Percentiles rank a stretch among this genome's conserved stretches.
These are phyloP conservation scores for Trifolium fragiferum DNA, from an alignment of 306 rosid species.

Conservation along the genomic window DNA sequence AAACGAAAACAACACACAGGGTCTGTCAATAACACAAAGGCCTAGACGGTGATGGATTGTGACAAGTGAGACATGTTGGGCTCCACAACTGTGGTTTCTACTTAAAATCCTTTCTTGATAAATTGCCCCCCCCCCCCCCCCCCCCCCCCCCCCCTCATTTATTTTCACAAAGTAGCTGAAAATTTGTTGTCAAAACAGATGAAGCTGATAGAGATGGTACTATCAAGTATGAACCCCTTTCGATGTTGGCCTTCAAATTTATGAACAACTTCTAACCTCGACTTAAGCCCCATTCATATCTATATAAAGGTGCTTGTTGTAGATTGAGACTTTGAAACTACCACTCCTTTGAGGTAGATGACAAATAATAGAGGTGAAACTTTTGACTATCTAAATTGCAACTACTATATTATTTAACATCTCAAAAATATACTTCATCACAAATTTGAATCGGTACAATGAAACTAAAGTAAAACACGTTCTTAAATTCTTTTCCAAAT, in stretches of 20 bases:
- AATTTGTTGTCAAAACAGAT: constrained; percentile 38
- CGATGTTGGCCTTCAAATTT: constrained; percentile 11
- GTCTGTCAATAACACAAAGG: constrained; percentile 17
- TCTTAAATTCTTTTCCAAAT: too few relatives aligned
- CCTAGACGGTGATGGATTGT: constrained; percentile 44
- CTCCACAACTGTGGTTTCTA: constrained; percentile 39
- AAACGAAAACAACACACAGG: constrained; percentile 28
- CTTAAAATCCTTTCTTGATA: not conserved
- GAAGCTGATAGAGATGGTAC: constrained; percentile 39
- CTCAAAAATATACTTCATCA: not conserved
- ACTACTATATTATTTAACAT: too few relatives aligned
- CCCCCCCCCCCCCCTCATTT: constrained; percentile 14
- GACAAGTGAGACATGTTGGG: constrained; percentile 36
- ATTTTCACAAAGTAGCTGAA: constrained; percentile 37
- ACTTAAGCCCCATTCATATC: constrained; percentile 4
- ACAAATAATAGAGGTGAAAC: not conserved
- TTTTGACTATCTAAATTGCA: not conserved
- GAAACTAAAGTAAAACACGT: too few relatives aligned
- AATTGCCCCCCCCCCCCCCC: constrained; percentile 11
- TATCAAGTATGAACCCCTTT: constrained; percentile 6
- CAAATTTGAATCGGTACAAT: not conserved
- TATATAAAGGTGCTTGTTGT: not conserved
- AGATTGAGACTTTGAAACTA: not conserved
- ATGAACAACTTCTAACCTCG: constrained; percentile 27
- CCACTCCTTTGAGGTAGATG: constrained; percentile 1